Evolutionary conservation across 371 early-diverging fungal genomes (phyloP).

Genomic region (Rhizopus sp.): DNA sequence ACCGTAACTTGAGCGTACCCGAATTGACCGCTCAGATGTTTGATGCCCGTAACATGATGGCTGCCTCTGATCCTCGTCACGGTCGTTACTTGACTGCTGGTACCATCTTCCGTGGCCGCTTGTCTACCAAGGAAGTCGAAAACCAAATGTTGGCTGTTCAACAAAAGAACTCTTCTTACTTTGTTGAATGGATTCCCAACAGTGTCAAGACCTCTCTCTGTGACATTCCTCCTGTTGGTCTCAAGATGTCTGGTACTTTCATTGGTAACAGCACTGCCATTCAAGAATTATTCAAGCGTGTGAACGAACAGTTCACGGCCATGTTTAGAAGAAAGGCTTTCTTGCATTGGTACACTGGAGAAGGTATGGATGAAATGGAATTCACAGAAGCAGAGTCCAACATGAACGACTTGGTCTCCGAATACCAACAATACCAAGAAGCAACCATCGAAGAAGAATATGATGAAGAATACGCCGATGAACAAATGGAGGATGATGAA

Average conservation of each 20-base stretch:
- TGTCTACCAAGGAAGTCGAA: slow-evolving; percentile 98
- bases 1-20: slow-evolving; percentile 88
- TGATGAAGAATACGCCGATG: slow-evolving; percentile 26
- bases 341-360: slow-evolving; percentile 98
- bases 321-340: slow-evolving; percentile 98
- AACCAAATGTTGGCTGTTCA: slow-evolving; percentile 98
- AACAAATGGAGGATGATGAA: slow-evolving; percentile 54
- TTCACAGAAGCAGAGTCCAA: slow-evolving; percentile 93
- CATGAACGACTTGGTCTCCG: slow-evolving; percentile 96
- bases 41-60: slow-evolving; percentile 99
- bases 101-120: slow-evolving; percentile 97
- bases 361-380: slow-evolving; percentile 98
- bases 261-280: slow-evolving; percentile 99
- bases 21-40: slow-evolving; percentile 98
- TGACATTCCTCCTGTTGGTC: slow-evolving; percentile 95
- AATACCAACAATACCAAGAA: slow-evolving; percentile 98
- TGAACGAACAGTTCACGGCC: slow-evolving; percentile 94
- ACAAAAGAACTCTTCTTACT: slow-evolving; percentile 95
- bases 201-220: slow-evolving; percentile 99
- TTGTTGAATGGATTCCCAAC: slow-evolving; percentile 99
- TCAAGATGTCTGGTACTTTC: slow-evolving; percentile 98
- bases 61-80: slow-evolving; percentile 96
- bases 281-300: slow-evolving; percentile 97
- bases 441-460: slow-evolving; percentile 74
- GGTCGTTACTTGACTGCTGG: slow-evolving; percentile 98